Conservation (phyloP, 257 asterid species). For the Rubia yunnanensis region DNA sequence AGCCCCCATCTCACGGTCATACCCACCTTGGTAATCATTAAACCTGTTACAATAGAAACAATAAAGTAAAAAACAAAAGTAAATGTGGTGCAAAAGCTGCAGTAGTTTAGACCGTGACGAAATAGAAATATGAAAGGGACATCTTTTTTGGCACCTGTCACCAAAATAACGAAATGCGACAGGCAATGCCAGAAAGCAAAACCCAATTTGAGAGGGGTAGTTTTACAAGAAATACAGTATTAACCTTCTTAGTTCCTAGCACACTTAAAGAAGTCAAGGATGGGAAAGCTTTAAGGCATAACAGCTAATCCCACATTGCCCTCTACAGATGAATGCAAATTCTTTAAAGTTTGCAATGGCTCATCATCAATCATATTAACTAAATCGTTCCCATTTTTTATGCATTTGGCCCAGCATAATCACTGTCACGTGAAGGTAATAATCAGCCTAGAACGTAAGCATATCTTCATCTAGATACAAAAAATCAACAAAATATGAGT, state of each 20-base stretch:
- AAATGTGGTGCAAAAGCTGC: not conserved
- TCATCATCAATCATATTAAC: not conserved
- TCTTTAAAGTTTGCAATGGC: not conserved
- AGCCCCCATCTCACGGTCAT: slow-evolving; percentile 78
- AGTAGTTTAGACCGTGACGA: not conserved
- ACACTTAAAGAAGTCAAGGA: too few species aligned
- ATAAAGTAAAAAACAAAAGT: not conserved
- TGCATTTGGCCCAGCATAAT: not conserved
- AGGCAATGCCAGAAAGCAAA: not conserved
- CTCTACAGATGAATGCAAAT: not conserved
- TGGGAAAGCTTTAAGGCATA: not conserved
- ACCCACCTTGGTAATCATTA: slow-evolving; percentile 68
- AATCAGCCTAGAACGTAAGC: not conserved
- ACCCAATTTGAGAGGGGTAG: not conserved
- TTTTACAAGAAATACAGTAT: not conserved
- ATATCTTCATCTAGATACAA: not conserved
- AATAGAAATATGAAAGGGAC: not conserved
- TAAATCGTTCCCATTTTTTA: not conserved
- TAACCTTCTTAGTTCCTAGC: too few species aligned
- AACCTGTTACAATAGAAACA: slow-evolving; percentile 36
- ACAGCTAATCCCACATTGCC: not conserved
- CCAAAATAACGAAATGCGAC: not conserved
- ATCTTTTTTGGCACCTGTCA: not conserved
- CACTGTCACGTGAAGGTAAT: not conserved
- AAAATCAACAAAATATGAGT: not conserved